Evolutionary conservation across 2,329 filamentous ascomycete genomes (phyloP).

Genomic region (Cladosporium sp.): DNA sequence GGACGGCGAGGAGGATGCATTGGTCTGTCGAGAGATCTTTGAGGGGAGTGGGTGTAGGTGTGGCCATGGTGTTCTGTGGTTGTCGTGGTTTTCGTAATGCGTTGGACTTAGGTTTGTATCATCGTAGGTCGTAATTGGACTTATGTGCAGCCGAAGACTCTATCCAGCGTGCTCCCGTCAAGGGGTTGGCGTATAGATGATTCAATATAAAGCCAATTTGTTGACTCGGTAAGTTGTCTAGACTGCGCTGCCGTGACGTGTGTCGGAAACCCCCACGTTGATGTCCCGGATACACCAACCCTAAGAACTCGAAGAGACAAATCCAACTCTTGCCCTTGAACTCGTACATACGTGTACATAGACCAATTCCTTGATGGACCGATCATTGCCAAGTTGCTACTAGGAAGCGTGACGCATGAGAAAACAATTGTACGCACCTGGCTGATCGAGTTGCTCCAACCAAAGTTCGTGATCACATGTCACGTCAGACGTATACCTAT

Average conservation of each 20-base stretch:
- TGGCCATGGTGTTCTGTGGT: neutral
- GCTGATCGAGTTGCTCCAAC: neutral
- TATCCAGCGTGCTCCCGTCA: neutral
- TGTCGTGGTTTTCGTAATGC: neutral
- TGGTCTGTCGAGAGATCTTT: slow-evolving; percentile 62
- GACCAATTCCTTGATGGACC: neutral
- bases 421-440: neutral
- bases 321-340: neutral
- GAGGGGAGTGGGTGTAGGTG: slow-evolving; percentile 5
- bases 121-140: neutral
- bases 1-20: slow-evolving; percentile 70
- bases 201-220: neutral
- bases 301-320: neutral
- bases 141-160: neutral
- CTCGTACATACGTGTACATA: neutral
- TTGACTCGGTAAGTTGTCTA: neutral
- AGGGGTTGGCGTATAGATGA: neutral
- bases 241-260: neutral
- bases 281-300: no score
- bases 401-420: neutral
- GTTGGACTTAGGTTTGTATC: neutral
- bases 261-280: neutral
- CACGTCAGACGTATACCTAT: no score
- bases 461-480: neutral
- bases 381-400: neutral